phyloP scores from a whole-genome alignment of 2,329 filamentous ascomycete species.

The Nemania sp. region DNA sequence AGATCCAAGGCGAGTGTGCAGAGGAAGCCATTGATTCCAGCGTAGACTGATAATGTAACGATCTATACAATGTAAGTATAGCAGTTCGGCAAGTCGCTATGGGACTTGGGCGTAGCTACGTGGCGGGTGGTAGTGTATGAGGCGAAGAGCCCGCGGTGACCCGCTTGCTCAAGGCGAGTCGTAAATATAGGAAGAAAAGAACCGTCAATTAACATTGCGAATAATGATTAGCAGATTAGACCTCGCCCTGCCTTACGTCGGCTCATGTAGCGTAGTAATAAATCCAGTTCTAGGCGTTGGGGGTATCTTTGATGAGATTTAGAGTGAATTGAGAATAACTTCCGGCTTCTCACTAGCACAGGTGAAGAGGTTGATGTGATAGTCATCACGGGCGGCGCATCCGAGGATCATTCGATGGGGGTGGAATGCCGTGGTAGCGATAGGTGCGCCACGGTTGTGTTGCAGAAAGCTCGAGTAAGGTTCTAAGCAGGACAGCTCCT shows the following conservation, averaged over 20 bases:
- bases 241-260: not conserved
- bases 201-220: not conserved
- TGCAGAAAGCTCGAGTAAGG: conserved; percentile 88
- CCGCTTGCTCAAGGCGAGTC: conserved; percentile 19
- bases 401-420: conserved; percentile 91
- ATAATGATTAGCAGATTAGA: not conserved
- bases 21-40: too few species aligned
- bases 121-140: too few species aligned
- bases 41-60: too few species aligned
- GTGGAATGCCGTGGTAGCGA: conserved; percentile 90
- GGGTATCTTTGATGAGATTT: not conserved
- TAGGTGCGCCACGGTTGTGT: conserved; percentile 77
- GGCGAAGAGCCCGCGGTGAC: too few species aligned
- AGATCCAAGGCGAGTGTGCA: too few species aligned
- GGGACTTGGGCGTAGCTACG: too few species aligned
- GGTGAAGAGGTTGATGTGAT: conserved; percentile 86
- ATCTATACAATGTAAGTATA: too few species aligned
- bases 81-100: too few species aligned
- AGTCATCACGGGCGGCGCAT: conserved; percentile 81
- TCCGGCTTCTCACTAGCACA: conserved; percentile 58
- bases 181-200: conserved; percentile 13
- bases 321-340: conserved; percentile 32
- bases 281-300: not conserved
- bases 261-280: not conserved
- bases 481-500: conserved; percentile 79